Conservation (phyloP, 2,329 filamentous ascomycete species). For the Microcyclosporella mali region DNA sequence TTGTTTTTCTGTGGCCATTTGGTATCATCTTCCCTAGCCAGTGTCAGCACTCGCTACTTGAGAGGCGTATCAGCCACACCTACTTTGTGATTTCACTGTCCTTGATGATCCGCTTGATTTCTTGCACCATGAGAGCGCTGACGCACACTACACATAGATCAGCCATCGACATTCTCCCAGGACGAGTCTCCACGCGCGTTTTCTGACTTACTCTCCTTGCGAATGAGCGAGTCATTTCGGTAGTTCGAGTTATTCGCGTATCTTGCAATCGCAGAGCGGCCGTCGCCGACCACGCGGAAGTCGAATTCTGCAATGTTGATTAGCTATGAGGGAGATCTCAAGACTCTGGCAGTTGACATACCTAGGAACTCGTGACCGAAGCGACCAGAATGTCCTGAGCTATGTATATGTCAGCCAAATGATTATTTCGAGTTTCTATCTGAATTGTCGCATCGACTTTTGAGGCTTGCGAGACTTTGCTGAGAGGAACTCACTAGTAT, state of each 20-base stretch:
- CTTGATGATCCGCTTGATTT: constrained; percentile 96
- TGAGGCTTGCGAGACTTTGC: neutral
- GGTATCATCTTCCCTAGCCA: constrained; percentile 79
- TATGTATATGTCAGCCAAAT: constrained; percentile 36
- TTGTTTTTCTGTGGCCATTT: constrained; percentile 99
- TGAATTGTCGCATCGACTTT: neutral
- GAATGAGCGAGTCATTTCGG: constrained; percentile 94
- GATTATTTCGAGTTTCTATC: too few species aligned
- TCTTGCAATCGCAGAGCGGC: constrained; percentile 83
- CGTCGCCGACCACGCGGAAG: constrained; percentile 85
- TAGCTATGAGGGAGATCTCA: neutral
- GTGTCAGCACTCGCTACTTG: constrained; percentile 12
- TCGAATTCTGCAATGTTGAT: constrained; percentile 69
- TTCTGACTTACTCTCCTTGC: constrained; percentile 86
- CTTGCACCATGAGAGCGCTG: constrained; percentile 79
- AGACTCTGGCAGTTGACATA: constrained; percentile 36
- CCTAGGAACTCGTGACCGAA: constrained; percentile 98
- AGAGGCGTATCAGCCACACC: constrained; percentile 16
- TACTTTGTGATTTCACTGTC: constrained; percentile 97
- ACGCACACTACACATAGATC: constrained; percentile 69
- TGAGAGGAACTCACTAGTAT: constrained; percentile 71
- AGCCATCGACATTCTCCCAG: neutral
- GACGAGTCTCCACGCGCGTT: neutral
- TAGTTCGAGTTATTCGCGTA: constrained; percentile 99
- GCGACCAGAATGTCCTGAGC: constrained; percentile 92